A percentile compares a stretch with the other conserved stretches of the same genome.
These are phyloP conservation scores for Dioscorea dumetorum DNA, from an alignment of 106 monocot species.

Conservation along the genomic window DNA sequence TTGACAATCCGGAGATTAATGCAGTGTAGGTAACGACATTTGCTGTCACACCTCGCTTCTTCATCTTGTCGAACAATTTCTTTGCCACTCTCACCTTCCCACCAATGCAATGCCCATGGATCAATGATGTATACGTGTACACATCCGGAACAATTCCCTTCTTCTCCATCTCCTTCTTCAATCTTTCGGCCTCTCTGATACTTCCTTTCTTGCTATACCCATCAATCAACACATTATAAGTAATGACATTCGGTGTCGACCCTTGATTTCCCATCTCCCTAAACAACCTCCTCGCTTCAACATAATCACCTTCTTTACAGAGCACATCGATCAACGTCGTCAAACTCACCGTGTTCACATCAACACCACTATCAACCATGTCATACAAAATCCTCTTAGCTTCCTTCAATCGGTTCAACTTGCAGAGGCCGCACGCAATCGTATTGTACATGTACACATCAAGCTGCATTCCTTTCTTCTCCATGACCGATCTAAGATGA, in stretches of 20 bases:
- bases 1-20: conserved; percentile 73
- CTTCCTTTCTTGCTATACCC: conserved; percentile 76
- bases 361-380: conserved; percentile 63
- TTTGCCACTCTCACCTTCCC: conserved; percentile 60
- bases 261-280: conserved; percentile 53
- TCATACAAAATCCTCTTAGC: conserved; percentile 48
- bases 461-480: conserved; percentile 58
- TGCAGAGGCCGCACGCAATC: conserved; percentile 53
- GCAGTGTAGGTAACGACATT: conserved; percentile 65
- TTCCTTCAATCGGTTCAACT: conserved; percentile 23
- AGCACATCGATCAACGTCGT: conserved; percentile 73
- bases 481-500: conserved; percentile 41
- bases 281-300: conserved; percentile 53
- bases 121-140: conserved; percentile 72
- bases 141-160: conserved; percentile 68
- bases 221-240: conserved; percentile 76
- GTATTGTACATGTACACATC: conserved; percentile 72
- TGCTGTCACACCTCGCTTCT: conserved; percentile 17
- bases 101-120: conserved; percentile 64
- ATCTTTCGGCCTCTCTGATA: conserved; percentile 55
- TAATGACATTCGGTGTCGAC: conserved; percentile 30
- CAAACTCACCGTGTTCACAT: conserved; percentile 51
- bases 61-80: conserved; percentile 76
- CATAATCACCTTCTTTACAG: conserved; percentile 68
- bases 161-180: conserved; percentile 77